phyloP scores from a whole-genome alignment of 2,329 filamentous ascomycete genomes.

The Bisporella sp. region DNA sequence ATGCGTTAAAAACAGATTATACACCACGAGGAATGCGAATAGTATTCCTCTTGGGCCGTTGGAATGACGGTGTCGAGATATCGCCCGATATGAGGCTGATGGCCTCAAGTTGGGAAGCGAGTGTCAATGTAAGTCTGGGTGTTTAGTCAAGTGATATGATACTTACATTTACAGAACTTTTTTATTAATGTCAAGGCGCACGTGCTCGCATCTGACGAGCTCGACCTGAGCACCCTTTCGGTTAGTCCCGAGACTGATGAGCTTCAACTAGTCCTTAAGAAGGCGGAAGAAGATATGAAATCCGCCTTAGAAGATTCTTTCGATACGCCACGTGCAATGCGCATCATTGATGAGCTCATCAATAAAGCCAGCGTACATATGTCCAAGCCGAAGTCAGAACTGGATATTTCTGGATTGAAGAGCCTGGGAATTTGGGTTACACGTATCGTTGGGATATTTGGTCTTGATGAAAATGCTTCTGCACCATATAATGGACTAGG shows the following conservation, averaged over 20 bases:
- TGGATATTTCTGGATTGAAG: slow-evolving; percentile 42
- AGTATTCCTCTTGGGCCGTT: slow-evolving; percentile 79
- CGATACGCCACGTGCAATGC: slow-evolving; percentile 76
- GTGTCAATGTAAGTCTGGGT: slow-evolving; percentile 50
- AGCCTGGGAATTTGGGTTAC: slow-evolving; percentile 72
- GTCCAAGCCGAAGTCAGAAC: slow-evolving; percentile 37
- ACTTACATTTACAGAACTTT: slow-evolving; percentile 41
- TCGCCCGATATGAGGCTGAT: slow-evolving; percentile 73
- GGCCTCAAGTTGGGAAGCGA: slow-evolving; percentile 73
- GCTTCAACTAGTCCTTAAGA: slow-evolving; percentile 40
- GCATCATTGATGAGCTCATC: slow-evolving; percentile 69
- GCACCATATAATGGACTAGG: slow-evolving; percentile 49
- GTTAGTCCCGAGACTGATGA: slow-evolving; percentile 36
- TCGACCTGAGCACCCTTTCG: slow-evolving; percentile 17
- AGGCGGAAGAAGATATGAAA: slow-evolving; percentile 48
- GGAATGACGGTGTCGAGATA: slow-evolving; percentile 89
- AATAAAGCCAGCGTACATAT: slow-evolving; percentile 65
- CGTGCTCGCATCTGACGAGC: slow-evolving; percentile 35
- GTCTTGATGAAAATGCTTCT: slow-evolving; percentile 59
- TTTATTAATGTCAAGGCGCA: slow-evolving; percentile 51
- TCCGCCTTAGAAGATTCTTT: slow-evolving; percentile 74
- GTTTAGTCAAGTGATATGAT: background rate
- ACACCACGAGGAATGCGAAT: slow-evolving; percentile 75
- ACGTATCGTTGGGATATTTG: slow-evolving; percentile 76
- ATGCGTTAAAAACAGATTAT: slow-evolving; percentile 65